These are phyloP conservation scores for Talaromyces wortmannii DNA, from an alignment of 495 filamentous ascomycete genomes.

Conservation along the genomic window DNA sequence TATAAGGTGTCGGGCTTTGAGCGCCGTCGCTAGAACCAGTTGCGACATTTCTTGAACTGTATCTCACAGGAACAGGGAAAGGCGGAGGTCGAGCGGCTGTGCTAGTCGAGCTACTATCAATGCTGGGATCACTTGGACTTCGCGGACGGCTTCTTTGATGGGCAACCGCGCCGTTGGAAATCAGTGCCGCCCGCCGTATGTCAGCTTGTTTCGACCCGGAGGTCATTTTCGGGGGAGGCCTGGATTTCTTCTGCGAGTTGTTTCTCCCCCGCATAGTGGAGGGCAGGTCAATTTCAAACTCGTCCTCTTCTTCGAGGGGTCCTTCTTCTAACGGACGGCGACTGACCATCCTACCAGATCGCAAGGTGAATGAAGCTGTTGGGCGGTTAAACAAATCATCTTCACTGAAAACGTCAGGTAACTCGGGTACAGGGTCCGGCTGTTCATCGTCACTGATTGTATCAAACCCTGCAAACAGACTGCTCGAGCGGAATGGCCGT, in stretches of 20 bases:
- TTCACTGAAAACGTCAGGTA: conserved; percentile 38
- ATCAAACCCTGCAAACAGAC: conserved; percentile 82
- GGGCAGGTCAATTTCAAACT: conserved; percentile 10
- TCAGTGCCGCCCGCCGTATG: conserved; percentile 61
- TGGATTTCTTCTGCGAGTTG: background rate
- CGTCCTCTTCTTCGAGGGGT: conserved; percentile 31
- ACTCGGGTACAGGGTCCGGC: conserved; percentile 14
- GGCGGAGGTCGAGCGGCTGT: conserved; percentile 51
- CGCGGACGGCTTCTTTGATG: conserved; percentile 59
- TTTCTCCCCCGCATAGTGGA: background rate
- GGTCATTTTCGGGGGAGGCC: conserved; percentile 4
- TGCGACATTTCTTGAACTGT: conserved; percentile 75
- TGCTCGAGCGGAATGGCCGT: conserved; percentile 68
- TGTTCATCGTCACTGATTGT: conserved; percentile 47
- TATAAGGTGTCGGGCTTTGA: conserved; percentile 66
- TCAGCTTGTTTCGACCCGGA: conserved; percentile 38
- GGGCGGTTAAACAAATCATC: conserved; percentile 38
- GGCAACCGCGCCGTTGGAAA: conserved; percentile 67
- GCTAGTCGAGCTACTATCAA: conserved; percentile 44
- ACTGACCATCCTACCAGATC: conserved; percentile 34
- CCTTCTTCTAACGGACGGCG: conserved; percentile 27
- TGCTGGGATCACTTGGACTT: conserved; percentile 68
- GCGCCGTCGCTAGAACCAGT: conserved; percentile 69
- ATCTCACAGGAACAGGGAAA: conserved; percentile 84
- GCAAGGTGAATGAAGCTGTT: conserved; percentile 35